Evolutionary conservation across 1,284 basidiomycete genomes (phyloP).

Genomic region (Pterula multifida): DNA sequence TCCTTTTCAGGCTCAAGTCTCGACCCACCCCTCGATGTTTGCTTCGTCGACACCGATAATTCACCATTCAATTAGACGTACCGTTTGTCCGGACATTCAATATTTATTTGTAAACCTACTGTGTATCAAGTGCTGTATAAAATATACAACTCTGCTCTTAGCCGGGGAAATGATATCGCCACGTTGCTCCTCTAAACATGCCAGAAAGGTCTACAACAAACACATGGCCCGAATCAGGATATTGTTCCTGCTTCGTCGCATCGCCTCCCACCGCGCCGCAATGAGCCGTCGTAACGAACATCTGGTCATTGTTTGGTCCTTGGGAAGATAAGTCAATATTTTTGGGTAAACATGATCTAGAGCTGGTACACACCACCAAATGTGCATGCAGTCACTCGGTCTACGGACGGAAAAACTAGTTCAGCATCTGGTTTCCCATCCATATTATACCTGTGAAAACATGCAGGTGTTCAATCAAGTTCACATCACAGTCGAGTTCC

Average conservation of each 20-base stretch:
- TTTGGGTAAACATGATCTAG: constrained; percentile 2
- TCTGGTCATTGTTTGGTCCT: constrained; percentile 47
- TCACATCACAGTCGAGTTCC: background rate
- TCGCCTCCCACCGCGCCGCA: constrained; percentile 45
- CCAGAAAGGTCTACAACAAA: constrained; percentile 51
- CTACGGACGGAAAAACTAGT: constrained; percentile 43
- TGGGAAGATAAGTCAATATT: constrained; percentile 14
- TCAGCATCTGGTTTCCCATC: constrained; percentile 42
- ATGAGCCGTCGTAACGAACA: constrained; percentile 58
- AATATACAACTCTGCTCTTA: constrained; percentile 10
- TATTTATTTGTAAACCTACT: background rate
- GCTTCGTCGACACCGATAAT: too few species aligned
- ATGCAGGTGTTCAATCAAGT: background rate
- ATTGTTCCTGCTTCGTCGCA: constrained; percentile 32
- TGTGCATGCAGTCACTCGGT: constrained; percentile 54
- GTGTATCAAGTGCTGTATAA: background rate
- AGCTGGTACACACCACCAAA: constrained; percentile 44
- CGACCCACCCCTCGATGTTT: too few species aligned
- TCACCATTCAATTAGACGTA: background rate
- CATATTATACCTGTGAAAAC: constrained; percentile 4
- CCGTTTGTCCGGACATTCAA: too few species aligned
- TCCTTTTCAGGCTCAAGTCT: background rate
- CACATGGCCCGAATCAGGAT: constrained; percentile 52
- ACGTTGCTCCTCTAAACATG: constrained; percentile 30
- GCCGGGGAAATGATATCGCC: constrained; percentile 24